Base-by-base conservation (phyloP, 192 early-diverging fungal species). In the Umbelopsis sp. region DNA sequence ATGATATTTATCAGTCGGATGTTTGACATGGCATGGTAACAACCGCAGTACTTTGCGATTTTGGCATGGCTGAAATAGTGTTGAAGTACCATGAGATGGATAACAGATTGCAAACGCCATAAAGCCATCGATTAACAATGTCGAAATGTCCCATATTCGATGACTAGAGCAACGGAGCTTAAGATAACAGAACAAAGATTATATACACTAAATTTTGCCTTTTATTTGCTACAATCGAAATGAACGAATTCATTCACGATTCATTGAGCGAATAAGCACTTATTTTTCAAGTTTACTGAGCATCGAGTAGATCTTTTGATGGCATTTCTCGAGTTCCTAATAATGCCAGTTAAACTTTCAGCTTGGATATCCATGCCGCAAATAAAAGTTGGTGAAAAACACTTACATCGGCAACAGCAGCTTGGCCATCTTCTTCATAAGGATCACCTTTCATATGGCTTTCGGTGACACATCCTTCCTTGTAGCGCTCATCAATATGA, bases 401-500 rank as follows among this genome's bases (percentile, higher is more conserved):
- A 11, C 8, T 43, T 67, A 67, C 71, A 2, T 72, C 47, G 5
- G 71, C 50, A 4, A 72, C n/a, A 21, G 62, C 54, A n/a, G 71
- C 71, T 36, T 72, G 43, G 2, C 71, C 71, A n/a, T 56, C 54
- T 9, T 45, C 24, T 72, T 72, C 71, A 32, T 72, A 72, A 49
- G 71, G 71, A 45, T 67, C 66, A n/a, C 26, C 56, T n/a, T 56
- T n/a, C n/a, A 17, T 20, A 9, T 32, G 41, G 59, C 20, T 43
- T 31, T 72, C 56, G 9, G 26, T 62, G 8, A 62, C 56, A 62
- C 56, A 62, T 62, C 56, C 56, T 62, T 62, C 56, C 31, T 62
- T 62, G 31, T 62, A 62, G 26, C 31, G 56, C 31, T 62, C 56
- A 20, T 62, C 56, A 20, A 62, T 62, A 34, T 62, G 56, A 62